Evolutionary conservation across 805 yeast species (phyloP).

Genomic region (Ogataea nonfermentans): DNA sequence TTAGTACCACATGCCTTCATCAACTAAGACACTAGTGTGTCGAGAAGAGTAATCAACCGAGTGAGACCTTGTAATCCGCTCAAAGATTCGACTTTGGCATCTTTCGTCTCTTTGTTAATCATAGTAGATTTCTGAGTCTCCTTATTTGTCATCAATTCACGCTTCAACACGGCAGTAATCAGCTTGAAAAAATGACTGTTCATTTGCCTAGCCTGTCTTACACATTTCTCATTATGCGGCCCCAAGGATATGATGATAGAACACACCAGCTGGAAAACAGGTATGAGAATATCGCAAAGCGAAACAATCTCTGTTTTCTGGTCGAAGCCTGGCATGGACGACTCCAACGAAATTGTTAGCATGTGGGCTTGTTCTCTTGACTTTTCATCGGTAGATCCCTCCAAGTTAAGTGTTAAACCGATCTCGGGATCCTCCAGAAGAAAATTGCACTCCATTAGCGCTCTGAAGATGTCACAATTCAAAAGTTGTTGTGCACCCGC

Average conservation of each 20-base stretch:
- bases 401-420: conserved; percentile 46
- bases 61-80: conserved; percentile 26
- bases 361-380: conserved; percentile 31
- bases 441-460: conserved; percentile 55
- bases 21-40: conserved; percentile 21
- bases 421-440: conserved; percentile 74
- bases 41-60: conserved; percentile 30
- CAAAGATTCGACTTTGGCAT: conserved; percentile 4
- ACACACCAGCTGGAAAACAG: conserved; percentile 68
- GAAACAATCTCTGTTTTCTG: conserved; percentile 38
- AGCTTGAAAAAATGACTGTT: conserved; percentile 52
- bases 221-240: conserved; percentile 62
- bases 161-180: conserved; percentile 48
- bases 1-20: no score
- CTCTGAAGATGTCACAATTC: conserved; percentile 68
- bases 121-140: background rate
- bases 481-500: conserved; percentile 74
- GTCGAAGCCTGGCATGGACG: conserved; percentile 41
- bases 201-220: conserved; percentile 50
- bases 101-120: background rate
- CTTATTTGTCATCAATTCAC: conserved; percentile 27
- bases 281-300: conserved; percentile 64
- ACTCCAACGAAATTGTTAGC: conserved; percentile 51
- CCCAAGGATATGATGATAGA: conserved; percentile 75
- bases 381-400: conserved; percentile 14